These are phyloP conservation scores for Fusarium sp. DNA, from an alignment of 2,329 filamentous ascomycete species.

Conservation along the genomic window DNA sequence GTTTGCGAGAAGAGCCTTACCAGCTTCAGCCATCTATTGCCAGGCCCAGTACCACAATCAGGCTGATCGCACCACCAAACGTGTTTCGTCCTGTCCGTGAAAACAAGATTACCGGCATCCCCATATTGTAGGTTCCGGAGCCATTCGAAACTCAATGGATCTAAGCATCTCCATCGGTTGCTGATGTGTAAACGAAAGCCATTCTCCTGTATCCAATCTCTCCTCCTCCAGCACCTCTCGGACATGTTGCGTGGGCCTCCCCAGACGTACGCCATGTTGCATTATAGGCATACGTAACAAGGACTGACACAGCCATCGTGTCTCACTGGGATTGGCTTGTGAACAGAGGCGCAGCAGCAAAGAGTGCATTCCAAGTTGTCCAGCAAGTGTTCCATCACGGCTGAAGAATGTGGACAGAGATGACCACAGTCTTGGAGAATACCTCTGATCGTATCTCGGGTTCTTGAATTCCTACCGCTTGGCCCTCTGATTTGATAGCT, in stretches of 20 bases:
- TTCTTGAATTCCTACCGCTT: neutral
- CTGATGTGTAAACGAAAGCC: neutral
- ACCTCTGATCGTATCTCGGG: neutral
- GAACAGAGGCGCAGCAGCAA: neutral
- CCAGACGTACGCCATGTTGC: neutral
- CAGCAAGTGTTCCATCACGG: neutral
- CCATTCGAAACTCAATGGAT: neutral
- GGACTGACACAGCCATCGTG: neutral
- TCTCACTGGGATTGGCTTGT: no score
- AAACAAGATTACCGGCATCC: neutral
- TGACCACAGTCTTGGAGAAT: neutral
- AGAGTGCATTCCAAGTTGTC: neutral
- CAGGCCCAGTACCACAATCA: neutral
- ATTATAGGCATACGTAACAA: neutral
- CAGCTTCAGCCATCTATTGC: conserved; percentile 4
- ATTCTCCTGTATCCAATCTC: accelerated
- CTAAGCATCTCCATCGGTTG: neutral
- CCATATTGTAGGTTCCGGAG: neutral
- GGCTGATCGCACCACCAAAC: conserved; percentile 9
- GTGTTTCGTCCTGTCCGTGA: neutral
- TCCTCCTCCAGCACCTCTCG: neutral
- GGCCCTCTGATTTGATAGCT: neutral
- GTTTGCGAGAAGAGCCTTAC: neutral
- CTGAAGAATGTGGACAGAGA: neutral
- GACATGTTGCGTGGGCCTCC: neutral